Percentiles rank a stretch among this genome's conserved stretches.
Evolutionary conservation across 305 asterid genomes (phyloP).

Genomic region (Stenogyne calaminthoides): DNA sequence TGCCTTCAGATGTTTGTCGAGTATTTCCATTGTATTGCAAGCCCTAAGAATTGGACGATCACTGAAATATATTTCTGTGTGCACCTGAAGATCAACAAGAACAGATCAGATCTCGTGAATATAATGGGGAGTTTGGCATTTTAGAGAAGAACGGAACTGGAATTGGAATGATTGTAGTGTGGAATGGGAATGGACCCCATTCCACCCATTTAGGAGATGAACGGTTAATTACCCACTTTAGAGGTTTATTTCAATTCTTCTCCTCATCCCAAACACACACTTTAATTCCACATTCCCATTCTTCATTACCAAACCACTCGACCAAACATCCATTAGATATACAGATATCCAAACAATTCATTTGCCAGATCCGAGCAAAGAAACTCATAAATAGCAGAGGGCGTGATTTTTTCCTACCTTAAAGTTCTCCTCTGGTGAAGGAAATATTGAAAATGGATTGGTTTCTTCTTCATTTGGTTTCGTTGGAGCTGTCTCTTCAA

Average conservation of each 20-base stretch:
- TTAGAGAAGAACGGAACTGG: not conserved
- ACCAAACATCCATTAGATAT: not conserved
- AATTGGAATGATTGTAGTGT: not conserved
- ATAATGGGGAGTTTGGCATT: not conserved
- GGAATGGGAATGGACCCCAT: no score
- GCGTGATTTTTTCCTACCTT: conserved; percentile 50
- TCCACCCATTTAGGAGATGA: not conserved
- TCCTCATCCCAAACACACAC: not conserved
- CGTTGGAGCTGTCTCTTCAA: conserved; percentile 56
- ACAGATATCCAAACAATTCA: not conserved
- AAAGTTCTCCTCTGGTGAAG: conserved; percentile 79
- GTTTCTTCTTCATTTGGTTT: conserved; percentile 79
- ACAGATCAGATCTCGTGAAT: not conserved
- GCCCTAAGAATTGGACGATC: conserved; percentile 87
- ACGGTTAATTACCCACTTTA: not conserved
- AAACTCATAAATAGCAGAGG: conserved; percentile 13
- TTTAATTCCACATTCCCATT: not conserved
- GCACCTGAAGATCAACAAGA: conserved; percentile 59
- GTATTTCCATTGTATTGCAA: conserved; percentile 76
- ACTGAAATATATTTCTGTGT: conserved; percentile 89
- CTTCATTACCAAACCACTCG: not conserved
- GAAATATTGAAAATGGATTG: conserved; percentile 82
- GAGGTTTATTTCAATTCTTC: not conserved
- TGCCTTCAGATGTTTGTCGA: conserved; percentile 72
- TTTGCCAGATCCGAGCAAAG: not conserved